Evolutionary conservation across 2,329 filamentous ascomycete species (phyloP).

Genomic region (Sporothrix humicola): DNA sequence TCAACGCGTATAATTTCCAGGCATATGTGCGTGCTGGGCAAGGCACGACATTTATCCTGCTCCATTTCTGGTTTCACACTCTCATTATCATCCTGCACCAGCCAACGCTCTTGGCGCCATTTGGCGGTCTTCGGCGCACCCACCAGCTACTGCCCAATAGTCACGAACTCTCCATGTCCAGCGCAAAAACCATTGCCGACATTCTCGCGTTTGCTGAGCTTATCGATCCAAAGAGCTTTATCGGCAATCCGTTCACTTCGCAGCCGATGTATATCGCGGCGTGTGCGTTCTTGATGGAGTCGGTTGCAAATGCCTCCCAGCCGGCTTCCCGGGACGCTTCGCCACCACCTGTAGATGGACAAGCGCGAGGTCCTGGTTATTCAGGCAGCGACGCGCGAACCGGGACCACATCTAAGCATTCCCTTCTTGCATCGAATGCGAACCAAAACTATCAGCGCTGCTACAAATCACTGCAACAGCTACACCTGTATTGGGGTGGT

Average conservation of each 20-base stretch:
- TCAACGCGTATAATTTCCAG: conserved; percentile 86
- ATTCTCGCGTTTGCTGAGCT: conserved; percentile 86
- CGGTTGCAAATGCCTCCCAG: conserved; percentile 71
- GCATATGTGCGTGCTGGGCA: conserved; percentile 80
- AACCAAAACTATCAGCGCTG: conserved; percentile 88
- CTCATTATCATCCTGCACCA: conserved; percentile 85
- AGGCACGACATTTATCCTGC: conserved; percentile 82
- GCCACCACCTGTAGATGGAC: conserved; percentile 46
- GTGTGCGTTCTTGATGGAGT: conserved; percentile 86
- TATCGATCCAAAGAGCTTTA: conserved; percentile 83
- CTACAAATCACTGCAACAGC: conserved; percentile 79
- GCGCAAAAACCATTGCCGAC: conserved; percentile 88
- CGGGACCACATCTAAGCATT: conserved; percentile 64
- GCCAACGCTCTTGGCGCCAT: conserved; percentile 79
- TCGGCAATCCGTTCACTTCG: conserved; percentile 86
- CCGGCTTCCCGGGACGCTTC: conserved; percentile 66
- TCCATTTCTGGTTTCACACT: conserved; percentile 90
- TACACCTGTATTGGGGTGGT: conserved; percentile 86
- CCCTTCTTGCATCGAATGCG: conserved; percentile 77
- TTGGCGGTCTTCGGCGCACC: conserved; percentile 63
- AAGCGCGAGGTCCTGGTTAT: neutral
- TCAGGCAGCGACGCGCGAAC: conserved; percentile 33
- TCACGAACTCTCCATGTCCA: conserved; percentile 82
- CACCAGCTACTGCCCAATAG: conserved; percentile 80
- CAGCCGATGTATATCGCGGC: conserved; percentile 92